Evolutionary conservation across 306 rosid species (phyloP).

Genomic region (Casuarina glauca): DNA sequence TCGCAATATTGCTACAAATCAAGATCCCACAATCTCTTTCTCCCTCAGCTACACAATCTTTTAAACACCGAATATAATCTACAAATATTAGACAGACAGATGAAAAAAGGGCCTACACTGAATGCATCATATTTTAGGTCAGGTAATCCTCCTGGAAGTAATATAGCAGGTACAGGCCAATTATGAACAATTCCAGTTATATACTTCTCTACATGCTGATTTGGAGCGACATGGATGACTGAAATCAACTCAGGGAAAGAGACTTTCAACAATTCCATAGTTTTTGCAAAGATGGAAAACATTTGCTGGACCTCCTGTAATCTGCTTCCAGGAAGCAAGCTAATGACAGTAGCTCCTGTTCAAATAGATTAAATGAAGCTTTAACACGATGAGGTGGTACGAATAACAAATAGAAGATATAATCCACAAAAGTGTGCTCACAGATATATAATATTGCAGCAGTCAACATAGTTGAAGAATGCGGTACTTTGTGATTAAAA

Average conservation of each 20-base stretch:
- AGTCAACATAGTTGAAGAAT: neutral
- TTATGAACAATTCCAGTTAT: conserved; percentile 45
- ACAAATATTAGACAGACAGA: conserved; percentile 5
- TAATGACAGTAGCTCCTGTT: conserved; percentile 70
- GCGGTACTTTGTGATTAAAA: neutral
- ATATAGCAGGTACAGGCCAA: conserved; percentile 72
- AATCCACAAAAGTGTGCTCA: neutral
- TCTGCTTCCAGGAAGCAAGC: conserved; percentile 99
- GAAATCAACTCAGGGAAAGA: conserved; percentile 53
- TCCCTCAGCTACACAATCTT: neutral
- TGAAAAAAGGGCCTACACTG: conserved; percentile 54
- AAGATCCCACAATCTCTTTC: neutral
- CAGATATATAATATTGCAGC: neutral
- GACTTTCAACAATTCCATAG: conserved; percentile 56
- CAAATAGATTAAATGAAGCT: conserved; percentile 31
- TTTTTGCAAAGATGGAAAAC: conserved; percentile 64
- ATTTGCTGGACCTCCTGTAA: conserved; percentile 83
- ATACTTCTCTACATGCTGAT: conserved; percentile 59
- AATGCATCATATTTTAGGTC: conserved; percentile 76
- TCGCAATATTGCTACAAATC: neutral
- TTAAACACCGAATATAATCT: neutral
- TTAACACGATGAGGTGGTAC: conserved; percentile 8
- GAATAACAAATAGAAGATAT: conserved; percentile 17
- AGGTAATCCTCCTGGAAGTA: conserved; percentile 69
- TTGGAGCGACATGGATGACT: conserved; percentile 74